These are phyloP conservation scores for Neolentinus lepideus DNA, from an alignment of 1,284 basidiomycete genomes.

Conservation along the genomic window DNA sequence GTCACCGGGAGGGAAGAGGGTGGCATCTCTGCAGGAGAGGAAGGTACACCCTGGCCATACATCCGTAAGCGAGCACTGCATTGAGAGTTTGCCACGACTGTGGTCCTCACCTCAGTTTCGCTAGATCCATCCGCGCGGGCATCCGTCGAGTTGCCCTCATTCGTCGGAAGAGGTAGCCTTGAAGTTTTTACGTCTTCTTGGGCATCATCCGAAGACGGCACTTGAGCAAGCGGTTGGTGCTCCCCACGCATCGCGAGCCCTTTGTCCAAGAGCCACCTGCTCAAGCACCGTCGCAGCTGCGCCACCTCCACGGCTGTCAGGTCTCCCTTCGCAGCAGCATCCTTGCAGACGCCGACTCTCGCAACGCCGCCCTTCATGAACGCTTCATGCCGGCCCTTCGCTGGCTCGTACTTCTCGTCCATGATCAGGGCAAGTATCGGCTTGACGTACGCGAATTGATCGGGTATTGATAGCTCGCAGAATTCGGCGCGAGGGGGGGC, in stretches of 20 bases:
- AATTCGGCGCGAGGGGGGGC: constrained; percentile 25
- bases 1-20: background rate
- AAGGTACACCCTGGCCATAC: constrained; percentile 5
- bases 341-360: constrained; percentile 35
- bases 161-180: background rate
- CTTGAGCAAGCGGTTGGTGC: no score
- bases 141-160: background rate
- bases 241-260: constrained; percentile 14
- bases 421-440: constrained; percentile 54
- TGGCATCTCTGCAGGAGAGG: background rate
- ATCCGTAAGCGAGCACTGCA: constrained; percentile 9
- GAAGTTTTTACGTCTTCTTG: background rate
- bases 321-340: constrained; percentile 42
- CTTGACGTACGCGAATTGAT: constrained; percentile 59
- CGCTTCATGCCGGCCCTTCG: constrained; percentile 33
- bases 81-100: background rate
- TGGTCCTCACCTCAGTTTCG: constrained; percentile 5
- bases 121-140: background rate
- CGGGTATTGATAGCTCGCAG: constrained; percentile 35
- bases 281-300: constrained; percentile 36
- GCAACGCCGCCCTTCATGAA: constrained; percentile 54
- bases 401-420: constrained; percentile 46
- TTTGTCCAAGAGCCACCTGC: constrained; percentile 47
- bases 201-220: no score
- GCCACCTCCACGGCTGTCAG: constrained; percentile 45